Evolutionary conservation across 805 yeast genomes (phyloP).

Genomic region (Saturnispora kantuleensis): DNA sequence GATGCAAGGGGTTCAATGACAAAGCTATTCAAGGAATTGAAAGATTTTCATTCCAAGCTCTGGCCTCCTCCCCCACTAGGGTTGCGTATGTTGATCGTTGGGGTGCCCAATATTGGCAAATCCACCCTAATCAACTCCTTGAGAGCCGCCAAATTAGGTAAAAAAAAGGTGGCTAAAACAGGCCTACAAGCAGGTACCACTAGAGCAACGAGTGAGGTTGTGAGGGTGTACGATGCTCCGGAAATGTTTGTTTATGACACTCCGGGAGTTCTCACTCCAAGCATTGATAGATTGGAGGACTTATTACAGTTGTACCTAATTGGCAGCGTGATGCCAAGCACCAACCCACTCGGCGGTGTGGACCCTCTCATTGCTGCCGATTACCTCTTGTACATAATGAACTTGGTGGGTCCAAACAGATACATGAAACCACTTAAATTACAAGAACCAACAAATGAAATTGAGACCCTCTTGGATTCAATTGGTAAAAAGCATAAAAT

Average conservation of each 20-base stretch:
- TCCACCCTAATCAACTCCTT: slow-evolving; percentile 75
- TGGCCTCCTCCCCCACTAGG: slow-evolving; percentile 80
- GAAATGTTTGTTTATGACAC: slow-evolving; percentile 73
- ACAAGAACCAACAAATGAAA: slow-evolving; percentile 60
- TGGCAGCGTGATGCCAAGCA: slow-evolving; percentile 60
- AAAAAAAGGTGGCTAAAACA: slow-evolving; percentile 65
- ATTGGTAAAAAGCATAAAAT: slow-evolving; percentile 33
- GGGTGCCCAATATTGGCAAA: slow-evolving; percentile 98
- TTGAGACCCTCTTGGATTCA: slow-evolving; percentile 43
- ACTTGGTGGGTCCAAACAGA: slow-evolving; percentile 38
- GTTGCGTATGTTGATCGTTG: slow-evolving; percentile 62
- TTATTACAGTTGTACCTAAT: slow-evolving; percentile 68
- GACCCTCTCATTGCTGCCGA: slow-evolving; percentile 87
- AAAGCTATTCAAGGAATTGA: slow-evolving; percentile 40
- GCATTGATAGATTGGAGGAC: slow-evolving; percentile 49
- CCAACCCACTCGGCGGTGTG: slow-evolving; percentile 28
- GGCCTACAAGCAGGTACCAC: slow-evolving; percentile 93
- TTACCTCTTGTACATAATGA: slow-evolving; percentile 64
- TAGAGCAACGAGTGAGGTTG: slow-evolving; percentile 62
- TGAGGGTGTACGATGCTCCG: slow-evolving; percentile 51
- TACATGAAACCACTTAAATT: slow-evolving; percentile 15
- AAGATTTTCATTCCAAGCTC: slow-evolving; percentile 34
- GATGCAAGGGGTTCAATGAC: slow-evolving; percentile 33
- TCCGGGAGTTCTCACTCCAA: slow-evolving; percentile 87
- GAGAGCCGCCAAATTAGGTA: slow-evolving; percentile 25